These are phyloP conservation scores for Erodium chrysanthum DNA, from an alignment of 441 rosid species.

Conservation along the genomic window DNA sequence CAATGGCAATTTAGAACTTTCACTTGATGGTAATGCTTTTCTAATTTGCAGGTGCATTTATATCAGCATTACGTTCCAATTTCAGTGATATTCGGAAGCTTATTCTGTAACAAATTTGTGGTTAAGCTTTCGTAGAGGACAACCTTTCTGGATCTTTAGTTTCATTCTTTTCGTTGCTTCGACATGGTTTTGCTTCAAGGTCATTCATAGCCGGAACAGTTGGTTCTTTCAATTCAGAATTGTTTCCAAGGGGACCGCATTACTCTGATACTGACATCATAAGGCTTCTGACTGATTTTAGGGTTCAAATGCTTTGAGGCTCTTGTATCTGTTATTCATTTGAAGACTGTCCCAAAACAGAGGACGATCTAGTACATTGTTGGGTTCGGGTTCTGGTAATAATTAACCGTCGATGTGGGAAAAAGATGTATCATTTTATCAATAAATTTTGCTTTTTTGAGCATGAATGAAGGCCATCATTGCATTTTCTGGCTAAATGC, in stretches of 20 bases:
- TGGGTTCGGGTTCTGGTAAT: neutral
- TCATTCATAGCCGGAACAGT: slow-evolving; percentile 2
- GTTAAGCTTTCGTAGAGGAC: slow-evolving; percentile 6
- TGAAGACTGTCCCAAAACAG: neutral
- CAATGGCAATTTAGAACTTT: too few relatives aligned
- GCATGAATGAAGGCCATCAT: too few relatives aligned
- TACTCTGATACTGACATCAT: neutral
- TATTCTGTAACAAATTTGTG: slow-evolving; percentile 38
- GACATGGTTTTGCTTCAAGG: slow-evolving; percentile 1
- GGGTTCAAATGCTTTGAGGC: slow-evolving; percentile 6
- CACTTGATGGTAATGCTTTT: neutral
- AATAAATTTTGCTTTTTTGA: too few relatives aligned
- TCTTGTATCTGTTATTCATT: neutral
- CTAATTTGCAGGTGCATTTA: slow-evolving; percentile 61
- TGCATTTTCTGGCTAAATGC: too few relatives aligned
- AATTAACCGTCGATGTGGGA: too few relatives aligned
- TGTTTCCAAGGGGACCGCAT: neutral
- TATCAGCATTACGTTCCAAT: slow-evolving; percentile 57
- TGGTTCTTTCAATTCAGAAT: neutral
- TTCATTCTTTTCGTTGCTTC: neutral
- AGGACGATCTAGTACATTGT: neutral
- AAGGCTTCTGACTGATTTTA: neutral
- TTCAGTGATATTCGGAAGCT: slow-evolving; percentile 77
- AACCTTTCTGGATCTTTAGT: neutral
- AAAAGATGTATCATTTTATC: neutral